Percentiles rank a stretch among this genome's conserved stretches.
These are phyloP conservation scores for Torulaspora microellipsoides DNA, from an alignment of 805 yeast genomes.

Conservation along the genomic window DNA sequence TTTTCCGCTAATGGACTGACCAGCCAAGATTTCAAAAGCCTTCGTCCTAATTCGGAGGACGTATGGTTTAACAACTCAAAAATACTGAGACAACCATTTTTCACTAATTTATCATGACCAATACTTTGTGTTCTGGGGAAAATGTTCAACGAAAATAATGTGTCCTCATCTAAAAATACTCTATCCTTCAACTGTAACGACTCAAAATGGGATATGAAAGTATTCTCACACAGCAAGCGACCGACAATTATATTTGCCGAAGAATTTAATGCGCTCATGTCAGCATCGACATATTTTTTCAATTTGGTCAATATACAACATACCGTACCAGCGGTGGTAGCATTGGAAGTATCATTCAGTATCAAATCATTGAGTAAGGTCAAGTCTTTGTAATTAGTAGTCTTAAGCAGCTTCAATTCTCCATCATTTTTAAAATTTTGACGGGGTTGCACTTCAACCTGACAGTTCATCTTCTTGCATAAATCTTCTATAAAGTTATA, in stretches of 20 bases:
- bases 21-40: slow-evolving; percentile 35
- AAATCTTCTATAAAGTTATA: slow-evolving; percentile 6
- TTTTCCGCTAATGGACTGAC: slow-evolving; percentile 33
- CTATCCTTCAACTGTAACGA: slow-evolving; percentile 9
- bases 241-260: not conserved
- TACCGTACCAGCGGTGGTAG: slow-evolving; percentile 11
- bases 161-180: slow-evolving; percentile 27
- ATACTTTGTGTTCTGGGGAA: slow-evolving; percentile 15
- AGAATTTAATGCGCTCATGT: not conserved
- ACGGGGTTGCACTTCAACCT: slow-evolving; percentile 11
- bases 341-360: slow-evolving; percentile 1
- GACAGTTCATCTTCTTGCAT: slow-evolving; percentile 9
- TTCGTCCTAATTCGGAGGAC: slow-evolving; percentile 31
- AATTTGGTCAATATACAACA: slow-evolving; percentile 9
- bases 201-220: slow-evolving; percentile 3
- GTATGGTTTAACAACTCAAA: slow-evolving; percentile 22
- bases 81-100: slow-evolving; percentile 19
- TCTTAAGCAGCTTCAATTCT: slow-evolving; percentile 1
- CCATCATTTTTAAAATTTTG: slow-evolving; percentile 8
- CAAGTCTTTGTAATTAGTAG: not conserved
- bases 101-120: slow-evolving; percentile 14
- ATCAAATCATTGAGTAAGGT: slow-evolving; percentile 7
- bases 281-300: not conserved
- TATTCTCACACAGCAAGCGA: not conserved
- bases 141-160: slow-evolving; percentile 24